phyloP scores from a whole-genome alignment of 2,329 filamentous ascomycete species.

The Aspergillus calidoustus region DNA sequence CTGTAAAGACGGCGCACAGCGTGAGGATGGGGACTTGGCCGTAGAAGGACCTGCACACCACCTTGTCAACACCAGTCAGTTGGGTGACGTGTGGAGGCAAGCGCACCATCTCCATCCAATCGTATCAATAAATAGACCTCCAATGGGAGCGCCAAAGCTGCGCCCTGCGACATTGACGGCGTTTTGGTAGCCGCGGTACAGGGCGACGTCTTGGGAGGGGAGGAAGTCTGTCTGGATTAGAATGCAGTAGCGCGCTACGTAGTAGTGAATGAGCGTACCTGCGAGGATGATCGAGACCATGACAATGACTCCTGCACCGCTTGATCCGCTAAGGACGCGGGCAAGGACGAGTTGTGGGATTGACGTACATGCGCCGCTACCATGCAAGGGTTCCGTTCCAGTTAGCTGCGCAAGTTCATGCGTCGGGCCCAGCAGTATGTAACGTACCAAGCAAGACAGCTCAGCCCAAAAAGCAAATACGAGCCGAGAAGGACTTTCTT shows the following conservation, averaged over 20 bases:
- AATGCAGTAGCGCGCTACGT: background rate
- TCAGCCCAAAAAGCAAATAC: constrained; percentile 34
- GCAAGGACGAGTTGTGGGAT: constrained; percentile 37
- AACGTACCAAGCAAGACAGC: constrained; percentile 30
- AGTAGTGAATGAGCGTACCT: constrained; percentile 14
- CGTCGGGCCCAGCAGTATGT: no score
- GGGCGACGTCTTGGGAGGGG: constrained; percentile 48
- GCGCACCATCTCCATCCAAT: constrained; percentile 72
- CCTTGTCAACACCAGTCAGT: background rate
- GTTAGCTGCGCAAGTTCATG: no score
- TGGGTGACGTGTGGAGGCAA: no score
- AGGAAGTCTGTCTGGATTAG: constrained; percentile 42
- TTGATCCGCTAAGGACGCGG: constrained; percentile 42
- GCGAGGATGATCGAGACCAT: constrained; percentile 49
- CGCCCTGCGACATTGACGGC: constrained; percentile 49
- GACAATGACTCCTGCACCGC: constrained; percentile 44
- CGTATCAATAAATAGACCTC: constrained; percentile 70
- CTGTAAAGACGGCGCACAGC: constrained; percentile 52
- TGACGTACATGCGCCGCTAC: constrained; percentile 17
- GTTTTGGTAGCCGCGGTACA: constrained; percentile 52
- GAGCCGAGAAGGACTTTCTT: constrained; percentile 45
- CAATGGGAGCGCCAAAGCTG: constrained; percentile 67
- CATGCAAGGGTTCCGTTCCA: background rate
- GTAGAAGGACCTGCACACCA: constrained; percentile 55
- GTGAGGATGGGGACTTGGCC: constrained; percentile 62